A percentile compares a stretch with the other conserved stretches of the same genome.
phyloP scores from a whole-genome alignment of 768 basidiomycete species.

The Mycena epipterygia region DNA sequence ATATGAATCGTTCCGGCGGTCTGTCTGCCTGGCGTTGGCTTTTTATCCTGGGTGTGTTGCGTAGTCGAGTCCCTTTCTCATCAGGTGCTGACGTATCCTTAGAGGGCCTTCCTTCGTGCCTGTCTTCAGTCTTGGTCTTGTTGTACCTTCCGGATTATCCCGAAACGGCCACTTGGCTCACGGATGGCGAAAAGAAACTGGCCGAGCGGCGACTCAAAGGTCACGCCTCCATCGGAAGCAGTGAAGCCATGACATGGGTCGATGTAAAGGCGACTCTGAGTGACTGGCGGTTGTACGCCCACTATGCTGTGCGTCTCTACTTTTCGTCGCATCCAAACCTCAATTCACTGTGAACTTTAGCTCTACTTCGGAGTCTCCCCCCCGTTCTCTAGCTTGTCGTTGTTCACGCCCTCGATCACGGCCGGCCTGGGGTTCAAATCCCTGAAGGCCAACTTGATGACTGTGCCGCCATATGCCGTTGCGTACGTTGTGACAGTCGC shows the following conservation, averaged over 20 bases:
- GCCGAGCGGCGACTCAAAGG: constrained; percentile 44
- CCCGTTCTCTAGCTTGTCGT: constrained; percentile 54
- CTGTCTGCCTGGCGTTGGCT: constrained; percentile 47
- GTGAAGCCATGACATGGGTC: constrained; percentile 51
- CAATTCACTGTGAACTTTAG: background rate
- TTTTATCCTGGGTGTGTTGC: constrained; percentile 31
- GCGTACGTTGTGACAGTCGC: constrained; percentile 47
- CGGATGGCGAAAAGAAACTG: constrained; percentile 54
- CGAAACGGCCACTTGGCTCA: constrained; percentile 60
- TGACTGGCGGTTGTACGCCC: constrained; percentile 55
- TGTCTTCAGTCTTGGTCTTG: constrained; percentile 47
- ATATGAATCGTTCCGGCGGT: constrained; percentile 42
- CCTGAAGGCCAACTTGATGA: constrained; percentile 60
- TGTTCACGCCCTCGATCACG: constrained; percentile 72
- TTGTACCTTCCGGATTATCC: constrained; percentile 64
- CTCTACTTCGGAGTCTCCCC: constrained; percentile 58
- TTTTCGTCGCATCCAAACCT: background rate
- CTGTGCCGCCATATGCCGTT: constrained; percentile 56
- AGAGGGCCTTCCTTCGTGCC: constrained; percentile 62
- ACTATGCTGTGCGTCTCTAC: constrained; percentile 47
- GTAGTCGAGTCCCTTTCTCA: too few species aligned
- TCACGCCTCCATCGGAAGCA: constrained; percentile 43
- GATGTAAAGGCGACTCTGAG: constrained; percentile 51
- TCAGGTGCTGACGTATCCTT: too few species aligned
- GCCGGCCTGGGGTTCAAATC: constrained; percentile 59